These are phyloP conservation scores for Fusarium hainanense DNA, from an alignment of 2,329 filamentous ascomycete species.

Conservation along the genomic window DNA sequence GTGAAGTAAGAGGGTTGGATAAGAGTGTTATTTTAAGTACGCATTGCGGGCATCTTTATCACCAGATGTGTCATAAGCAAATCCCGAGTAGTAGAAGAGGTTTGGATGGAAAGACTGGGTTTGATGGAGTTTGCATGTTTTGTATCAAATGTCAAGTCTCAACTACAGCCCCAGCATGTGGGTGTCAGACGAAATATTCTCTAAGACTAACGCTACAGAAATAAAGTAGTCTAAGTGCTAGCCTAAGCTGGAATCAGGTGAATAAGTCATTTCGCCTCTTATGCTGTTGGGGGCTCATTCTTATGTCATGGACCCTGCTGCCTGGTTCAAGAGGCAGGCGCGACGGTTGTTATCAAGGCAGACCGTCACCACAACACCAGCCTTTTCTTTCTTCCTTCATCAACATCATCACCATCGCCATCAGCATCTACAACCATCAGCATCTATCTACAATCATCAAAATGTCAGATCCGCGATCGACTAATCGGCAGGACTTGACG, in stretches of 20 bases:
- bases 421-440: background rate
- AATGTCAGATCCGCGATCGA: too few species aligned
- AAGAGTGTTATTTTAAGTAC: too few species aligned
- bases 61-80: too few species aligned
- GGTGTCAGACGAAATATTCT: too few species aligned
- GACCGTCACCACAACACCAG: background rate
- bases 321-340: background rate
- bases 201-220: background rate
- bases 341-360: background rate
- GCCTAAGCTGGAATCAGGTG: background rate
- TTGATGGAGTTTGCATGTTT: background rate
- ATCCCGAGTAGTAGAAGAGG: too few species aligned
- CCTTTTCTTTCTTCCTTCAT: background rate
- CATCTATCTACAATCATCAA: background rate
- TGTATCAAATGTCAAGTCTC: background rate
- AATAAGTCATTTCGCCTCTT: rapidly evolving
- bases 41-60: too few species aligned
- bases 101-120: background rate
- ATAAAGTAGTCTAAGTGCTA: background rate
- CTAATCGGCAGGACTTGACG: too few species aligned
- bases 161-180: background rate
- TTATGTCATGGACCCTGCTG: background rate
- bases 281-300: background rate
- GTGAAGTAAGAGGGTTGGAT: background rate
- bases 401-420: background rate